A percentile compares a stretch with the other conserved stretches of the same genome.
Conservation (phyloP, 257 asterid species). For the Ballota nigra region DNA sequence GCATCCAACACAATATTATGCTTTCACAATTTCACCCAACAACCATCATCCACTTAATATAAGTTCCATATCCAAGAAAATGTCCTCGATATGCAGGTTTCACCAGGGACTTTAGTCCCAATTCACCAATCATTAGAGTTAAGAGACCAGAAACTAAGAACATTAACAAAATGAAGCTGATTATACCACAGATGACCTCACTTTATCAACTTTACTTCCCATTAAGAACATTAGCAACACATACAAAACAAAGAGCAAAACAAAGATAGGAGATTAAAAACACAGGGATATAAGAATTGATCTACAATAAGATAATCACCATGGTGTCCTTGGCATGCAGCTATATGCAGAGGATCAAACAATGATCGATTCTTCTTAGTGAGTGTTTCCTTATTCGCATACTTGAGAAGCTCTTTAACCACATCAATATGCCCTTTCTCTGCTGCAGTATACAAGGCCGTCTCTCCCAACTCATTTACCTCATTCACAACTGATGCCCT, state of each 20-base stretch:
- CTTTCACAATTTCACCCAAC: no score
- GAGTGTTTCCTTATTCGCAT: slow-evolving; percentile 45
- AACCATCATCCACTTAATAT: background rate
- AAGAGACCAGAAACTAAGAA: background rate
- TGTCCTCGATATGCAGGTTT: background rate
- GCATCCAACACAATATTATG: no score
- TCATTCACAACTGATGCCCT: slow-evolving; percentile 54
- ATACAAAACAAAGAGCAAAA: background rate
- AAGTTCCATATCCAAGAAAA: background rate
- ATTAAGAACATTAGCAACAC: background rate
- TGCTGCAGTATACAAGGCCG: slow-evolving; percentile 51
- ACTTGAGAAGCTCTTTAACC: slow-evolving; percentile 52
- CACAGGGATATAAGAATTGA: background rate
- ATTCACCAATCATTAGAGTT: no score
- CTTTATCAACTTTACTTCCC: background rate
- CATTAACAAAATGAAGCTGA: background rate
- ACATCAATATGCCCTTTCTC: slow-evolving; percentile 57
- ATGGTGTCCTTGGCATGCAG: slow-evolving; percentile 63
- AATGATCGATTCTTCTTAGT: slow-evolving; percentile 45
- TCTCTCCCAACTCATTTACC: slow-evolving; percentile 64
- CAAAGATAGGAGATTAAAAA: background rate
- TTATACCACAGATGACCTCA: background rate
- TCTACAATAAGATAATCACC: slow-evolving; percentile 37
- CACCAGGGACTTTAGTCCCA: no score
- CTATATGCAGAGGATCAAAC: slow-evolving; percentile 64